Conservation (phyloP, 1,284 basidiomycete species). For the Anthracocystis setariae region DNA sequence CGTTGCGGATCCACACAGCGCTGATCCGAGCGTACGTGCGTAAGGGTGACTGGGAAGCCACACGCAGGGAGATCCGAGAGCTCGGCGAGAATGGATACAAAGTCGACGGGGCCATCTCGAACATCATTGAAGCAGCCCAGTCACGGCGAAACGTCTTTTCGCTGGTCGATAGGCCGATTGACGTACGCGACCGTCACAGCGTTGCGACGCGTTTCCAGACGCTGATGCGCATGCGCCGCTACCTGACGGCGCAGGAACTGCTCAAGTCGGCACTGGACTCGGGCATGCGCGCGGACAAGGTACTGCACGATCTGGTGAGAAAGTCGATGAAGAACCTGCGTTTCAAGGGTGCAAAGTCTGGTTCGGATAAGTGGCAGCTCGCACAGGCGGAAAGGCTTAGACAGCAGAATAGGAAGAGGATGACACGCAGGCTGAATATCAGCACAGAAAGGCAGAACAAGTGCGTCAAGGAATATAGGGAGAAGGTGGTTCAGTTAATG, state of each 20-base stretch:
- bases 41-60: constrained; percentile 13
- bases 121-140: constrained; percentile 46
- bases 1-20: constrained; percentile 44
- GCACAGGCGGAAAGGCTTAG: constrained; percentile 11
- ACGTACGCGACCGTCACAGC: constrained; percentile 11
- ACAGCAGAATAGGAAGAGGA: constrained; percentile 3
- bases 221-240: constrained; percentile 23
- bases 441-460: background rate
- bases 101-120: constrained; percentile 34
- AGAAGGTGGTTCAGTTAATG: constrained; percentile 26
- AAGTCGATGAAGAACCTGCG: constrained; percentile 19
- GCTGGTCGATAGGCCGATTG: constrained; percentile 22
- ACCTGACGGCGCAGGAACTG: constrained; percentile 41
- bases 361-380: constrained; percentile 18
- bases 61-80: constrained; percentile 31
- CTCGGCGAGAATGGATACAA: constrained; percentile 24
- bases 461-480: constrained; percentile 23
- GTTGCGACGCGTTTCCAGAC: constrained; percentile 38
- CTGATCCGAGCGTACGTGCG: constrained; percentile 42
- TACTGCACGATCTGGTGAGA: constrained; percentile 23
- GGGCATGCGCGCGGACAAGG: constrained; percentile 27
- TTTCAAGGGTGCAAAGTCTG: too few relatives aligned
- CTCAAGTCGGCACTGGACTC: constrained; percentile 26
- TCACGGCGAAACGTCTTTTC: constrained; percentile 7
- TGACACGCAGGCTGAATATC: constrained; percentile 2